Evolutionary conservation across 805 yeast species (phyloP).

Genomic region (Myxozyma vanderwaltii): DNA sequence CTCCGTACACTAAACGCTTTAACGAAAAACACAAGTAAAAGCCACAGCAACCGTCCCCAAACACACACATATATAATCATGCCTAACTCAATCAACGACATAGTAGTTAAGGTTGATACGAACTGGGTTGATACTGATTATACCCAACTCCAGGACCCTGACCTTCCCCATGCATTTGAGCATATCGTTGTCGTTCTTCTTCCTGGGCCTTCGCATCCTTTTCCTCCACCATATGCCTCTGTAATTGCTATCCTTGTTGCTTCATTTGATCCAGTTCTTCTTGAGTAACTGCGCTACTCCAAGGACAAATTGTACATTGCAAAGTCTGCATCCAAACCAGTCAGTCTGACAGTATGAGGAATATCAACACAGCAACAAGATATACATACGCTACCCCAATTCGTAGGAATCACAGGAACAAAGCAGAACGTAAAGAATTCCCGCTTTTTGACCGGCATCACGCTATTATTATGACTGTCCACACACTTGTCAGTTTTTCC

Average conservation of each 20-base stretch:
- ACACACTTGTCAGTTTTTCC: no score
- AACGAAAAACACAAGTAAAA: not conserved
- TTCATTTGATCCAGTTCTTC: constrained; percentile 14
- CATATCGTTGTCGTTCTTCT: not conserved
- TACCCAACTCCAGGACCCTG: constrained; percentile 19
- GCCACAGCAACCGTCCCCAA: not conserved
- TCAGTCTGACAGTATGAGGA: not conserved
- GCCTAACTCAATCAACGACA: no score
- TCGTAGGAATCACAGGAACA: constrained; percentile 40
- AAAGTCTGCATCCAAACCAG: no score
- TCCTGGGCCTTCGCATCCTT: not conserved
- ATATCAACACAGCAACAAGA: not conserved
- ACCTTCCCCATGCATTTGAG: not conserved
- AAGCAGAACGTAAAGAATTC: constrained; percentile 42
- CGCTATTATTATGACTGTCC: constrained; percentile 20
- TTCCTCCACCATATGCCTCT: constrained; percentile 3
- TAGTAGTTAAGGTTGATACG: constrained; percentile 10
- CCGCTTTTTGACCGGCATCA: constrained; percentile 35
- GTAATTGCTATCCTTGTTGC: constrained; percentile 7
- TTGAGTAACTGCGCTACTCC: constrained; percentile 1
- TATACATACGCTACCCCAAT: constrained; percentile 34
- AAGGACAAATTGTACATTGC: constrained; percentile 27
- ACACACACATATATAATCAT: no score
- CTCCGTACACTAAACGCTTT: not conserved
- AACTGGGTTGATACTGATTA: constrained; percentile 16